Evolutionary conservation across 1,284 basidiomycete species (phyloP), one percentile per base, ranked within the genome.

Genomic region (Tausonia pullulans): DNA sequence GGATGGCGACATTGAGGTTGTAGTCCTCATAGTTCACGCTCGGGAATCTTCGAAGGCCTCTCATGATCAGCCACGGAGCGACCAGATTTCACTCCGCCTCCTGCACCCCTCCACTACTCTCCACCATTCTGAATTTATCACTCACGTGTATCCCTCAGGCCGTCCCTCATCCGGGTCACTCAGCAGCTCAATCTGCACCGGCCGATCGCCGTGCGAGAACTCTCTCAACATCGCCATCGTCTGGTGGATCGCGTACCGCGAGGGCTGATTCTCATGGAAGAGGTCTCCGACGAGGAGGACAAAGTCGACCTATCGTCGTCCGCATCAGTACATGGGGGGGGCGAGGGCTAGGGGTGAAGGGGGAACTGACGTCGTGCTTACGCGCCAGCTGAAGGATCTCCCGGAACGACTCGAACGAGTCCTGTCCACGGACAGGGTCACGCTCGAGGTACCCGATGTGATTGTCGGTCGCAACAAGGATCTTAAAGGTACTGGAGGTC

Each of bases 201-300:
- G 90, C 71, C 85, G 87, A 73, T 95, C 86, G 9, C 90, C 88
- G 63, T 98, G 72, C 0, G 91, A 93, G 74, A 89, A 92, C 77
- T 98, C 90, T 61, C 96, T 84, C 64, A 99, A 78, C 8, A 97
- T 79, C 0, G 90, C 90, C 72, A 93, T 90, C 1, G 87, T 87
- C 73, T 90, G 85, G 75, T 90, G 95, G 64, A 98, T 76, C 67
- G 88, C 90, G 53, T 92, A 88, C 70, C 94, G 79, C 44, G 90
- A 91, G 0, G 96, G 96, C 68, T 92, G 84, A 75, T 98, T 98
- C 72, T 99, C 96, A 74, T 99, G 96, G 73, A 98, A 98, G 6
- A 98, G 80, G 75, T 98, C 96, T 9, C 96, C 95, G 11, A 88
- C 94, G 1, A 98, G 84, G 3, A 99, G 82, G 63, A 99, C 82